phyloP scores from a whole-genome alignment of 139 green algal genomes.

The Tetratostichococcus sp. region DNA sequence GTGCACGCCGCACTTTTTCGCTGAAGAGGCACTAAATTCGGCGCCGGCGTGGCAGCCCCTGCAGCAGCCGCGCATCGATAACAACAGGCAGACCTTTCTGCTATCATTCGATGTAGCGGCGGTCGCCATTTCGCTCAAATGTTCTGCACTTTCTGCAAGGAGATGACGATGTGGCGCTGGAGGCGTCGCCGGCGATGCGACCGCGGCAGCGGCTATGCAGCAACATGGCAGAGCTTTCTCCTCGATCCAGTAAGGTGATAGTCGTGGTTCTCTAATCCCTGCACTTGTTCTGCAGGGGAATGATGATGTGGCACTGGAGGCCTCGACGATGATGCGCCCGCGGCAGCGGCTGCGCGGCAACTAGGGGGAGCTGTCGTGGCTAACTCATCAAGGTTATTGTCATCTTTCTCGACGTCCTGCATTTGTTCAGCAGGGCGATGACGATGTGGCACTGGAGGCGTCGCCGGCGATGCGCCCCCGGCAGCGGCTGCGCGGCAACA shows the following conservation, averaged over 20 bases:
- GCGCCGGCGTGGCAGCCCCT: too few species aligned
- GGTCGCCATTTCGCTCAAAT: too few species aligned
- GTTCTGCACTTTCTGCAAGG: too few species aligned
- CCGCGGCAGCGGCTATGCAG: constrained; percentile 6
- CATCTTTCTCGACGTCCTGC: too few species aligned
- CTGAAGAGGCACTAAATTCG: too few species aligned
- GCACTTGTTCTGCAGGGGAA: not conserved
- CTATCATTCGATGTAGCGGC: too few species aligned
- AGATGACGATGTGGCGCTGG: not conserved
- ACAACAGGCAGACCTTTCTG: too few species aligned
- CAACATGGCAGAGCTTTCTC: constrained; percentile 30
- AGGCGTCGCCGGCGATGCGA: not conserved
- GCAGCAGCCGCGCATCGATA: too few species aligned
- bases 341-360: constrained; percentile 6
- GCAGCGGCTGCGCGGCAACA: constrained; percentile 5
- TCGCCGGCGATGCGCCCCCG: constrained; percentile 1
- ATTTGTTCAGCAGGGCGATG: not conserved
- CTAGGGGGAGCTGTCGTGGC: constrained; percentile 35
- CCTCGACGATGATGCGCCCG: not conserved
- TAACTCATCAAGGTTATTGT: too few species aligned
- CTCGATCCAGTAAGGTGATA: too few species aligned
- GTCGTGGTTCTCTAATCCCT: too few species aligned
- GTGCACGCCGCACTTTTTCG: too few species aligned
- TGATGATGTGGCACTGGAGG: not conserved
- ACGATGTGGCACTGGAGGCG: not conserved